These are phyloP conservation scores for Quercus gilva DNA, from an alignment of 306 rosid genomes.

Conservation along the genomic window DNA sequence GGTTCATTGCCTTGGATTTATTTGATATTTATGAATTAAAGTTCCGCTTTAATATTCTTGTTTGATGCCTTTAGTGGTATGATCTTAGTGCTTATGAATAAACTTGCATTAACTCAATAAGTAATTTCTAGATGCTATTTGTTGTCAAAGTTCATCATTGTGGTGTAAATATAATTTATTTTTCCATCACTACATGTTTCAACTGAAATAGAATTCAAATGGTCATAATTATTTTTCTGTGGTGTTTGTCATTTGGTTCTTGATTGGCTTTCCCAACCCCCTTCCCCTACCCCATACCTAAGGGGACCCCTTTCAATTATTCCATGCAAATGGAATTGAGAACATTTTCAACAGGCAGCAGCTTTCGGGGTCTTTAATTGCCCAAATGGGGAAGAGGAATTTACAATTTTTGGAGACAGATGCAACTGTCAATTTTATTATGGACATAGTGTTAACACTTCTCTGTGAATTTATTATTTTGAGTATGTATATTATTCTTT, in stretches of 20 bases:
- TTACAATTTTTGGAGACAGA: not conserved
- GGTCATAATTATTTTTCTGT: not conserved
- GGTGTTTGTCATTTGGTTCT: not conserved
- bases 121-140: slow-evolving; percentile 10
- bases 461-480: not conserved
- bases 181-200: not conserved
- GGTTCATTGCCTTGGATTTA: not conserved
- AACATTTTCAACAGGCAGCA: not conserved
- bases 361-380: not conserved
- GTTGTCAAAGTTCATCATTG: not conserved
- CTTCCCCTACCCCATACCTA: not conserved
- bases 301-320: not conserved
- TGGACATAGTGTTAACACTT: not conserved
- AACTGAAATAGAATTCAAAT: not conserved
- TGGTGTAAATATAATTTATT: slow-evolving; percentile 2
- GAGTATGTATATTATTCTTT: not conserved
- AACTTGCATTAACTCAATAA: slow-evolving; percentile 14
- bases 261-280: not conserved
- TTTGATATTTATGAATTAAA: not conserved
- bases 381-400: not conserved
- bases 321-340: not conserved
- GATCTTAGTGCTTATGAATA: not conserved
- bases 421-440: not conserved
- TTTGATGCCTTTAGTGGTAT: slow-evolving; percentile 2
- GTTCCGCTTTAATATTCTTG: not conserved